Percentiles rank a stretch among this genome's conserved stretches.
Evolutionary conservation across 139 green algal genomes (phyloP).

Genomic region (Limnomonas spitsbergensis): DNA sequence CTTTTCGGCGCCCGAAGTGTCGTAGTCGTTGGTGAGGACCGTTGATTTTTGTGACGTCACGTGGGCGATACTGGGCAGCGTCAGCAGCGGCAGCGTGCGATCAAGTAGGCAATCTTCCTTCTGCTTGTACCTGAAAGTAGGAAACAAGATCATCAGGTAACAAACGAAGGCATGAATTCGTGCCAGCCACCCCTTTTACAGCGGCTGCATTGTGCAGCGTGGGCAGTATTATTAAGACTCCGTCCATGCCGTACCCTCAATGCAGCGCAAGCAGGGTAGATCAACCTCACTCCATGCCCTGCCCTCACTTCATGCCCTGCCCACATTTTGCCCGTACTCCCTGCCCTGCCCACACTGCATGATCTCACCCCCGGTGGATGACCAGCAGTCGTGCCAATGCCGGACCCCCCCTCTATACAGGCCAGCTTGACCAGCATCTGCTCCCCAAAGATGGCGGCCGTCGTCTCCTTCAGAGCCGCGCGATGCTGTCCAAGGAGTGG

Average conservation of each 20-base stretch:
- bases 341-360: too few relatives aligned
- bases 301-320: too few relatives aligned
- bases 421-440: background rate
- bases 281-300: too few relatives aligned
- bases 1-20: background rate
- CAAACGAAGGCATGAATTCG: too few relatives aligned
- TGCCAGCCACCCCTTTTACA: too few relatives aligned
- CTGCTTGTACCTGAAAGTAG: background rate
- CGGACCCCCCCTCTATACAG: background rate
- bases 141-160: too few relatives aligned
- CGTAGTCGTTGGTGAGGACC: constrained; percentile 12
- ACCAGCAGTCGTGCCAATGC: background rate
- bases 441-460: background rate
- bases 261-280: too few relatives aligned
- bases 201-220: too few relatives aligned
- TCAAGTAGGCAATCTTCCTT: background rate
- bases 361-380: background rate
- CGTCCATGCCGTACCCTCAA: too few relatives aligned
- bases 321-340: too few relatives aligned
- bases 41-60: background rate
- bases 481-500: background rate
- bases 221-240: too few relatives aligned
- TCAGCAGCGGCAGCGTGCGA: background rate
- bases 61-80: constrained; percentile 1
- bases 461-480: background rate